These are phyloP conservation scores for Metschnikowia borealis DNA, from an alignment of 805 yeast species.

Conservation along the genomic window DNA sequence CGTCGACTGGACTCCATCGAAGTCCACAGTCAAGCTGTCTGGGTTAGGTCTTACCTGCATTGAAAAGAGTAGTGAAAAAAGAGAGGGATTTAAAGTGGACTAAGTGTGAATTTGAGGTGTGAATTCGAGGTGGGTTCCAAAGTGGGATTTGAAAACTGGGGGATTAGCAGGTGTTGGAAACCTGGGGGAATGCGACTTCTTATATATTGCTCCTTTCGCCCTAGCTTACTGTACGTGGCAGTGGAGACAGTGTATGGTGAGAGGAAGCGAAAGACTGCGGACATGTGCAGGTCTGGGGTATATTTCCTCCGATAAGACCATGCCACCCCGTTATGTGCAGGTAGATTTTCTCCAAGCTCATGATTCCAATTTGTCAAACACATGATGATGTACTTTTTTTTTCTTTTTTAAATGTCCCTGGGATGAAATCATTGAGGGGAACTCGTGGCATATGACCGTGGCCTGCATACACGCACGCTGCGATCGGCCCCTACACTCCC, in stretches of 20 bases:
- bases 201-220: neutral
- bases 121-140: too few species aligned
- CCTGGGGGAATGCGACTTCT: slow-evolving; percentile 1
- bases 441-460: neutral
- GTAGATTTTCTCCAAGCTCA: neutral
- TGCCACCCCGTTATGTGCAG: neutral
- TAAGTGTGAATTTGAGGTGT: too few species aligned
- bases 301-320: neutral
- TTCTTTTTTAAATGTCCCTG: too few species aligned
- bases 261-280: slow-evolving; percentile 3
- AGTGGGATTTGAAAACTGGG: neutral
- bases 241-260: slow-evolving; percentile 5
- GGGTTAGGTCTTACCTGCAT: slow-evolving; percentile 1
- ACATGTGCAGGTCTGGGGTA: neutral
- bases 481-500: neutral
- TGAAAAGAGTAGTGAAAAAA: neutral
- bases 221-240: neutral
- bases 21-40: slow-evolving; percentile 7
- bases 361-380: too few species aligned
- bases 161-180: neutral
- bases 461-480: neutral
- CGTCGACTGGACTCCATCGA: slow-evolving; percentile 10
- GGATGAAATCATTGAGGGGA: too few species aligned
- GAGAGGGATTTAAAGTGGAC: too few species aligned
- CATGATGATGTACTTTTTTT: too few species aligned